Base-by-base conservation (phyloP, 108 stramenopile species). In the Cyclotella cryptica region DNA sequence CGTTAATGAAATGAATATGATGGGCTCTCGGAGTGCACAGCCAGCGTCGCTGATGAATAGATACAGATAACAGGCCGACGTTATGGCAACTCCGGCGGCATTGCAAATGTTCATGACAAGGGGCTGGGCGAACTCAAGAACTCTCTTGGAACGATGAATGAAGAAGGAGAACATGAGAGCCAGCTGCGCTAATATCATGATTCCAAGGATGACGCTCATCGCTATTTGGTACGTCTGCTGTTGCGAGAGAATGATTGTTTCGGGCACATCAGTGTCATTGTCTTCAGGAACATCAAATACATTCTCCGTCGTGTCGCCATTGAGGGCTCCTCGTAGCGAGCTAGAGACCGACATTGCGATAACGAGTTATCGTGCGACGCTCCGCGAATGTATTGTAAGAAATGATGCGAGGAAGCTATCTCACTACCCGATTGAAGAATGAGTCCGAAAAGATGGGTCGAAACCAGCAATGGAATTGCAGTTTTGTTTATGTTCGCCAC, bases 51-150 rank as follows among this genome's bases (percentile, higher is more conserved):
- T 59, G 13, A 74, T 57, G 47, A 49, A 79, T 15, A 79, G 19
- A 44, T 45, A 79, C 18, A 74, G 26, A 60, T 74, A 79, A 58
- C 78, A 79, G 11, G 65, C 51, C 5, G 18, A 13, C 21, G 78
- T 79, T 15, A 60, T 57, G 8, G 67, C 22, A 10, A 66, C 39
- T 39, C 72, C 72, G 2, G 66, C 72, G 11, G 46, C 64, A 35
- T 71, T 55, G 29, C 71, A 58, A n/a, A 79, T 57, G 22, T 69
- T 71, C 1, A 79, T 53, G 41, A 40, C 44, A 13, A 45, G 41
- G 18, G 78, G 78, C 17, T 79, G 78, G 10, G 78, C 78, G 29
- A 79, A 79, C 44, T 79, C 78, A 26, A 79, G 63, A 10, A 74
- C 72, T 0, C 78, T 39, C 40, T 67, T 79, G 14, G 64, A 67